Base-by-base conservation (phyloP, 768 basidiomycete genomes). In the Leccinum olivaceopallidum region DNA sequence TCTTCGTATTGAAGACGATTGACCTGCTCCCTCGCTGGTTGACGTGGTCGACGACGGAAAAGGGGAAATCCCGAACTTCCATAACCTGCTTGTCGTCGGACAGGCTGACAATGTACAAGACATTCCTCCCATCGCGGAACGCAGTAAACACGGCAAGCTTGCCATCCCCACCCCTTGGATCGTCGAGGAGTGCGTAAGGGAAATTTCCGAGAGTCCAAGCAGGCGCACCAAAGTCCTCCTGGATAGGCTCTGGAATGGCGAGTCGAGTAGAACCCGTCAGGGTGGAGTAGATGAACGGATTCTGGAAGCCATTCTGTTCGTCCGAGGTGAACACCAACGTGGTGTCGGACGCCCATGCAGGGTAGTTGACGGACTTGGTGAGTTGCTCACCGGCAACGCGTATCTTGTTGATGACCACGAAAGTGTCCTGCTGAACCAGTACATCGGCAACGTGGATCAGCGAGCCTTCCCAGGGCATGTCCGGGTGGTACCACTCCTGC, bases 391-490 rank as follows among this genome's bases (percentile, higher is more conserved):
- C 86, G 0, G 85, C 85, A 14, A 91, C 78, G 30, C 73, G 76
- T 18, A 65, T 75, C 14, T 67, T 58, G 61, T 81, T 79, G 32
- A 85, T 52, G 24, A 70, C 59, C 50, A 83, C 28, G 18, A 65
- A 44, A n/a, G 63, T 71, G 26, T 73, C 71, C 18, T 55, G 52
- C 42, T 71, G 63, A 10, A 69, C 30, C 5, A 71, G 47, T 36
- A 87, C 75, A n/a, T 82, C 75, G 0, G 82, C 88, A 36, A 86
- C 66, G 68, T 80, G 76, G 60, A 90, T 76, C 64, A 82, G 74
- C 1, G 80, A 76, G 0, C 87, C 88, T 14, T 83, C 82, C 28
- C 88, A 92, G 14, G 89, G 84, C 86, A 87, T 86, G 61, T 86
- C 80, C 0, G 87, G 86, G 55, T 87, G 87, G 62, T 72, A 79